Base-by-base conservation (phyloP, 2,329 filamentous ascomycete genomes). In the Botryotinia narcissicola region DNA sequence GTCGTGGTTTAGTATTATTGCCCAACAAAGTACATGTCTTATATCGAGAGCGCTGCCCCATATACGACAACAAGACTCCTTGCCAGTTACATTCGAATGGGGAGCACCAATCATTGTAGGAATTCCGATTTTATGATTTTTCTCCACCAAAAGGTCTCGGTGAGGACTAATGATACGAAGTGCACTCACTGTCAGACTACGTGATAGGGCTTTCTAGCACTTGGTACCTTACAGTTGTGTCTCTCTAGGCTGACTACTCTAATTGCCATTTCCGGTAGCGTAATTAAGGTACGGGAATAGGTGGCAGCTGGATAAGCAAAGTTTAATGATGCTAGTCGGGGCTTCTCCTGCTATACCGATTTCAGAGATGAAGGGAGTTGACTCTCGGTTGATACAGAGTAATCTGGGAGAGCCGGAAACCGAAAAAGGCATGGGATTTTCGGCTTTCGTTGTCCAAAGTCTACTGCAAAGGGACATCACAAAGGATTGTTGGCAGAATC, bases 51-150 rank as follows among this genome's bases (percentile, higher is more conserved):
- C 46, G 12, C 10, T 4, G 22, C 22, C 46, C 4, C 22, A 6
- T 51, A 3, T 0, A 51, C 12, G 46, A 10, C 48, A 51, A n/a
- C 48, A 51, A 51, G 48, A 51, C 22, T n/a, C 3, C 22, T 51
- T 14, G 10, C 22, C 0, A n/a, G 4, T 51, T 51, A 4, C 4
- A 4, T 5, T 25, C 22, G 25, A 9, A 51, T 25, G 9, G 46
- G 46, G 22, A 14, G 4, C 4, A 25, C 22, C 0, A 25, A 12
- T 25, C 46, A 25, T 25, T 3, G 0, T 8, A 10, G 4, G 9
- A 25, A 14, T 14, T n/a, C 46, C 25, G 10, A 51, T 51, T 12
- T 14, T 25, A 51, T 25, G 25, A 0, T 14, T 0, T 14, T n/a
- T 51, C 25, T n/a, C 48, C 10, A 14, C 2, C 10, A n/a, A n/a